A percentile compares a stretch with the other conserved stretches of the same genome.
These are phyloP conservation scores for Eimeria tenella DNA, from an alignment of 169 alveolate species.

Conservation along the genomic window DNA sequence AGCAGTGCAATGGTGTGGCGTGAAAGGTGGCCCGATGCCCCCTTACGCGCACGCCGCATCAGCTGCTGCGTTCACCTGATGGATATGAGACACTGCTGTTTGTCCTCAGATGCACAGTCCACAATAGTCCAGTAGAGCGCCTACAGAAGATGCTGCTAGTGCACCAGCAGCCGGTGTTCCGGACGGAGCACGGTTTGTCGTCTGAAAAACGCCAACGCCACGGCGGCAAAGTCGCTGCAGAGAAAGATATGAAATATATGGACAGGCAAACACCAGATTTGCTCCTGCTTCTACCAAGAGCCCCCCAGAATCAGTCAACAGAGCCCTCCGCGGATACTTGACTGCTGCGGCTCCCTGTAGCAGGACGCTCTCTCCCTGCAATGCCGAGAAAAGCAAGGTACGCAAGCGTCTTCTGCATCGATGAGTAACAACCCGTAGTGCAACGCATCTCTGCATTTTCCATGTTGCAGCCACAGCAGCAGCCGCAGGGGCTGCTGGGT, in stretches of 20 bases:
- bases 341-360: background rate
- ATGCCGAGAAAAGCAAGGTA: background rate
- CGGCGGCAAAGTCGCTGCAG: background rate
- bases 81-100: background rate
- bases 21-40: background rate
- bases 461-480: slow-evolving; percentile 13
- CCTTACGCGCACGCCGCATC: slow-evolving; percentile 1
- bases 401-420: background rate
- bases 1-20: background rate
- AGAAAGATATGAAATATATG: no score
- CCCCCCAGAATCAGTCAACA: background rate
- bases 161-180: slow-evolving; percentile 27
- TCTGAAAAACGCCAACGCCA: background rate
- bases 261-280: background rate
- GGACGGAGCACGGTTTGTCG: background rate
- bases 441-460: background rate
- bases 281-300: slow-evolving; percentile 10
- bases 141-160: slow-evolving; percentile 11
- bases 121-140: no score
- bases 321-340: background rate
- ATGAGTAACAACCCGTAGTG: background rate
- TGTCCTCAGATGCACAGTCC: background rate
- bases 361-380: no score
- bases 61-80: slow-evolving; percentile 36
- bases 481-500: slow-evolving; percentile 22